phyloP scores from a whole-genome alignment of 2,329 filamentous ascomycete genomes.

The Stemphylium lycopersici region DNA sequence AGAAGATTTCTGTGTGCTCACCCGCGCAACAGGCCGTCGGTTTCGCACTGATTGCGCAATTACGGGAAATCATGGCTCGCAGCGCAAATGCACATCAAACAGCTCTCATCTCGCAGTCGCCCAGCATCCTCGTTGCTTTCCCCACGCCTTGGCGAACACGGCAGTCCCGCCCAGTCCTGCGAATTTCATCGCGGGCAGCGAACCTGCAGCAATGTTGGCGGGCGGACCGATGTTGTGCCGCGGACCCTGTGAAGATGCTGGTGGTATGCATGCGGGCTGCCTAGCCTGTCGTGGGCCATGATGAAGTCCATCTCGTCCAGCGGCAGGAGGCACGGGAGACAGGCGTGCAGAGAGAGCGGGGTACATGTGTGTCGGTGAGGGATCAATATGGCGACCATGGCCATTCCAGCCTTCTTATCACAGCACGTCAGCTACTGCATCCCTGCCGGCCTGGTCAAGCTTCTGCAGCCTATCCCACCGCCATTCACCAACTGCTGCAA shows the following conservation, averaged over 20 bases:
- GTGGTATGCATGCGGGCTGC: constrained; percentile 4
- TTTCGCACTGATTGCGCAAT: constrained; percentile 4
- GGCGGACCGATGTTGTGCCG: constrained; percentile 16
- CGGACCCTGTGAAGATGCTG: constrained; percentile 10
- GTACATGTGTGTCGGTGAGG: constrained; percentile 37
- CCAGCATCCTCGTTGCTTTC: constrained; percentile 18
- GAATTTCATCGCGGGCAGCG: constrained; percentile 11
- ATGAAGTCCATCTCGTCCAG: neutral
- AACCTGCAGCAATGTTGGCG: constrained; percentile 18
- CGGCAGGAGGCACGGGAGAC: no score
- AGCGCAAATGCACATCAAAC: constrained; percentile 29
- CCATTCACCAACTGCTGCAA: constrained; percentile 35
- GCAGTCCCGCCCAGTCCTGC: neutral
- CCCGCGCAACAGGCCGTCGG: neutral
- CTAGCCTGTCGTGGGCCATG: constrained; percentile 9
- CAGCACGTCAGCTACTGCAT: constrained; percentile 24
- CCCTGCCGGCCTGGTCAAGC: constrained; percentile 2
- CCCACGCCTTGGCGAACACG: constrained; percentile 29
- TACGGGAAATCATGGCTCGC: constrained; percentile 23
- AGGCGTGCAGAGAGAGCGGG: constrained; percentile 23
- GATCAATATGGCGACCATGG: constrained; percentile 13
- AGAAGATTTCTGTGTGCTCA: neutral
- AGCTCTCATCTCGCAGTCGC: constrained; percentile 26
- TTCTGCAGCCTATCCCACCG: constrained; percentile 24
- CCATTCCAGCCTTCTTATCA: constrained; percentile 32